Evolutionary conservation across 306 rosid genomes (phyloP), one percentile per base, ranked within the genome.

Genomic region (Gillenia trifoliata): DNA sequence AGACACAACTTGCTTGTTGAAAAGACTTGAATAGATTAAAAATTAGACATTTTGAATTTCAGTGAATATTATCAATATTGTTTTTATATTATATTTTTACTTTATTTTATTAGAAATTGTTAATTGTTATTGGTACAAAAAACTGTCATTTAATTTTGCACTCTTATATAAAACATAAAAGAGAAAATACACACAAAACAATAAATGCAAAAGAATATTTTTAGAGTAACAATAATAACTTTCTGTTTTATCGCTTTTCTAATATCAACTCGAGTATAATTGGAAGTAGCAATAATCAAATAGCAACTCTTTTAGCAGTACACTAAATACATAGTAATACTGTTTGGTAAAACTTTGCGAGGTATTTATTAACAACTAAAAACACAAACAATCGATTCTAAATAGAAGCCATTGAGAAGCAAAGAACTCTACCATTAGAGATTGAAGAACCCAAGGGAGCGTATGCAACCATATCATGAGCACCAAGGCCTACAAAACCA

Each of bases 381-480:
- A 19, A 43, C 65, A 22, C 52, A 26, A 30, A 49, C 40, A 8
- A 30, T 26, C 52, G 20, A 28, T 25, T 9, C 40, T 2, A 6
- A 38, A 50, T 4, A 22, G 40, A 66, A 19, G 33, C 40, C 11
- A 52, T 17, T 11, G 64, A 54, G 47, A 40, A 36, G 54, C 4
- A 65, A 16, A 71, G 52, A 1, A 55, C 49, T 33, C 23, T 8
- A 91, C 97, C 96, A 56, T 54, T 81, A 50, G 94, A 6, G 73
- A 84, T 76, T 11, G 90, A 77, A 78, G 91, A 86, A 75, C 87
- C 82, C 25, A 60, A 8, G 28, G 90, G 82, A 77, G 82, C 70
- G n/a, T 76, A 81, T 57, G n/a, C 80, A 69, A 70, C 67, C 31
- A 66, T 60, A 67, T 75, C 80, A 79, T 55, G 20, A 31, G 28